Base-by-base conservation (phyloP, 164 flowering plant genomes). In the Magnolia changhungtana region DNA sequence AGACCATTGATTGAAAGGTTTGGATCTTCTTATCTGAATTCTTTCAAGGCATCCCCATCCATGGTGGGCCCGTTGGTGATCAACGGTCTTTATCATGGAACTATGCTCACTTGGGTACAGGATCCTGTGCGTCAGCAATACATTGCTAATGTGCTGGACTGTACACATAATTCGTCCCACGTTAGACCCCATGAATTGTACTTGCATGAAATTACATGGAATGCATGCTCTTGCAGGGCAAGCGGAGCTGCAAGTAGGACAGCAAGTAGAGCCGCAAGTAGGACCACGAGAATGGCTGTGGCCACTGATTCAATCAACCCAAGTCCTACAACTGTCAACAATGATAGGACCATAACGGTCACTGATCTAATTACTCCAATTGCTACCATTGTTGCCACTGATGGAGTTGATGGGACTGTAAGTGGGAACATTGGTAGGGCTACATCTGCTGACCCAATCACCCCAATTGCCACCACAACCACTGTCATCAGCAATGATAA, bases 261-360 rank as follows among this genome's bases (percentile, higher is more conserved):
- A 13, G 19, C 71, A 67, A 67, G 18, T 67, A 67, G n/a, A 67
- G 11, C 71, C 71, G 4, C 71, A 13, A 31, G 18, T 27, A 31
- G 49, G 16, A 67, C 45, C n/a, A 31, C 2, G 27, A 18, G 27
- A 23, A 18, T 7, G 16, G 27, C 71, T 23, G 11, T 14, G 10
- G 66, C 77, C 11, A 85, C 50, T 37, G 50, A 88, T 78, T 75
- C 84, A 50, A 78, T 85, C 50, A 74, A 72, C 72, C 73, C 86
- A 23, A 14, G 68, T 58, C 29, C 74, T 49, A 63, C 81, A 71
- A 72, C 45, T 61, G 72, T 10, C 16, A 16, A 55, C 61, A 55
- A 55, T 10, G 61, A 2, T 55, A 10, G 16, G 18, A 55, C 61
- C 18, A 55, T 10, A 16, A 55, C 61, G 18, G 61, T 55, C 18